A percentile compares a stretch with the other conserved stretches of the same genome.
These are phyloP conservation scores for Acacia melanoxylon DNA, from an alignment of 306 rosid species.

Conservation along the genomic window DNA sequence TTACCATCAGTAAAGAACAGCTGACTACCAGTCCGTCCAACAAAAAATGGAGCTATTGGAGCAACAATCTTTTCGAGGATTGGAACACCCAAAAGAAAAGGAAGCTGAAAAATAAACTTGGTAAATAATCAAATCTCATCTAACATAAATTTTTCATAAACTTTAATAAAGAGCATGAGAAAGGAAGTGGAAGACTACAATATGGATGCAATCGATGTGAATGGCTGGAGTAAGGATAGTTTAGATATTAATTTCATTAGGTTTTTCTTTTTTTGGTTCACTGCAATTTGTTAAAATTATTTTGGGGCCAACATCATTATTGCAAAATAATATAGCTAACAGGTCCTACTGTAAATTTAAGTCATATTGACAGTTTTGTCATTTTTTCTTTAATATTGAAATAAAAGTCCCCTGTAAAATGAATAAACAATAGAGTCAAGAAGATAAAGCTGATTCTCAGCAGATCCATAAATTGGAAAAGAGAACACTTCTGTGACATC, in stretches of 20 bases:
- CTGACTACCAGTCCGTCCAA: slow-evolving; percentile 91
- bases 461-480: not conserved
- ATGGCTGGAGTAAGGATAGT: slow-evolving; percentile 3
- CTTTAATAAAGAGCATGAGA: slow-evolving; percentile 22
- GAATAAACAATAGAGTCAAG: not conserved
- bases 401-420: not conserved
- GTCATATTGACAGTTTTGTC: too few relatives aligned
- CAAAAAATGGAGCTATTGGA: slow-evolving; percentile 83
- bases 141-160: slow-evolving; percentile 17
- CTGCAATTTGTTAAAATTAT: slow-evolving; percentile 1
- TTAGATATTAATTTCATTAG: slow-evolving; percentile 16
- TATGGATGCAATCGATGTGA: not conserved
- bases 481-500: not conserved
- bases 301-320: slow-evolving; percentile 8
- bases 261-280: not conserved
- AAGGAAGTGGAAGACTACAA: not conserved
- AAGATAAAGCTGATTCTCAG: not conserved
- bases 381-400: not conserved
- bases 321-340: not conserved
- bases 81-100: slow-evolving; percentile 81
- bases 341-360: not conserved
- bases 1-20: slow-evolving; percentile 90
- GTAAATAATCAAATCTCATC: slow-evolving; percentile 24
- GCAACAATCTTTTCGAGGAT: slow-evolving; percentile 81
- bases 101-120: slow-evolving; percentile 64